Percentiles rank a stretch among this genome's conserved stretches.
phyloP scores from a whole-genome alignment of 495 filamentous ascomycete genomes.

The Paragyromitra xinjiangensis region DNA sequence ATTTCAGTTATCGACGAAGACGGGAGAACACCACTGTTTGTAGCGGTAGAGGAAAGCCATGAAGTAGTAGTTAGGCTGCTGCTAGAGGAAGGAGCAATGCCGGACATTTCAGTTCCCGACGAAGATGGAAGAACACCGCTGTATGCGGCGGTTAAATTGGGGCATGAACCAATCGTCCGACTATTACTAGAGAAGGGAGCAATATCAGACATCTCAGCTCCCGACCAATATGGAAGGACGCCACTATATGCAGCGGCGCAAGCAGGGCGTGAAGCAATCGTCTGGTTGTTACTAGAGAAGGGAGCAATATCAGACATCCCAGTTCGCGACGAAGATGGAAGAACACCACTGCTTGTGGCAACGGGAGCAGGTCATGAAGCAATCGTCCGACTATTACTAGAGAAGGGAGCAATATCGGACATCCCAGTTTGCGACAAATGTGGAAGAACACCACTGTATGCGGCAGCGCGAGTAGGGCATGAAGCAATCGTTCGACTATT shows the following conservation, averaged over 20 bases:
- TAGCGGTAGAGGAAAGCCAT: neutral
- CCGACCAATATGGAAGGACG: neutral
- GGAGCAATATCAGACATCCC: neutral
- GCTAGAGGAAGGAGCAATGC: slow-evolving; percentile 1
- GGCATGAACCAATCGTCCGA: neutral
- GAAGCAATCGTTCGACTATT: neutral
- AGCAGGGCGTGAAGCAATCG: neutral
- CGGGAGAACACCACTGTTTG: neutral
- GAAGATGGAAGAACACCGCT: neutral
- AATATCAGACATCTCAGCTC: neutral
- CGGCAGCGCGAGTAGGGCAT: neutral
- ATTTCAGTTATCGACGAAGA: neutral
- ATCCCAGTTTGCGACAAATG: neutral
- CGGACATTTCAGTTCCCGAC: neutral
- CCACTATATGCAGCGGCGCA: neutral
- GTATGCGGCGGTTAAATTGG: neutral
- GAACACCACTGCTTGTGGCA: neutral
- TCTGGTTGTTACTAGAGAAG: slow-evolving; percentile 9
- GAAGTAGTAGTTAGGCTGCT: slow-evolving; percentile 3
- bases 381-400: slow-evolving; percentile 1
- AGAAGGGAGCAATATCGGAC: neutral
- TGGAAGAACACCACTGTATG: neutral
- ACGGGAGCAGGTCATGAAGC: neutral
- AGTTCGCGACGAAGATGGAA: neutral
- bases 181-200: slow-evolving; percentile 17